Evolutionary conservation across 352 stramenopile genomes (phyloP).

Genomic region (Peronospora tabacina): DNA sequence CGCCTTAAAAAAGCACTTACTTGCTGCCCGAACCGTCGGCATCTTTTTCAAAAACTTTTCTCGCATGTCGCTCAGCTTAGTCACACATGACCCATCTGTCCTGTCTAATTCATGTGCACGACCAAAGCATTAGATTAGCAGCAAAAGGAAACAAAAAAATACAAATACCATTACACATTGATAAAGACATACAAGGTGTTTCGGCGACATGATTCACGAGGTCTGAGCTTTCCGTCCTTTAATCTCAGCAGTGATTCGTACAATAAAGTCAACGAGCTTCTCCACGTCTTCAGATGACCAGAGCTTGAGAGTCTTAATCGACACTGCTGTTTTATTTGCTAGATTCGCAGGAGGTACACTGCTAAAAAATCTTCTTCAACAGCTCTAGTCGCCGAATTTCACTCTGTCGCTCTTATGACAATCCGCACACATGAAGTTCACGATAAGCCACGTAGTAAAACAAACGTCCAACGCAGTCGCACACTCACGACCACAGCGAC

Average conservation of each 20-base stretch:
- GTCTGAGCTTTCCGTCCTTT: constrained; percentile 40
- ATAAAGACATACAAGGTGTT: constrained; percentile 24
- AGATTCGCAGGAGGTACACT: constrained; percentile 32
- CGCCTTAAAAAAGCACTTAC: constrained; percentile 23
- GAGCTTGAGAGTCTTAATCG: constrained; percentile 33
- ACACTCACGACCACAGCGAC: constrained; percentile 18
- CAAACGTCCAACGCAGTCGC: not conserved
- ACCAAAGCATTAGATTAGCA: constrained; percentile 2
- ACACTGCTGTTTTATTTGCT: constrained; percentile 15
- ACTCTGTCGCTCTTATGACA: constrained; percentile 20
- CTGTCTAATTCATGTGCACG: constrained; percentile 25
- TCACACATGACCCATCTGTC: constrained; percentile 43
- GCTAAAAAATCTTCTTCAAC: constrained; percentile 43
- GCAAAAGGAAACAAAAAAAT: not conserved
- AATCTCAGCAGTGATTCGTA: constrained; percentile 53
- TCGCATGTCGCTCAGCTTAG: constrained; percentile 57
- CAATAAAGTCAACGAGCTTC: constrained; percentile 46
- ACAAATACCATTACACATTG: not conserved
- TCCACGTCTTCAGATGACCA: constrained; percentile 55
- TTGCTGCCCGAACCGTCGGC: constrained; percentile 31
- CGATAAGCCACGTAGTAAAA: not conserved
- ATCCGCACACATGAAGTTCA: not conserved
- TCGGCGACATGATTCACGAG: constrained; percentile 27
- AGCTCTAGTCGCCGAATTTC: constrained; percentile 29
- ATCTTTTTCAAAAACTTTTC: constrained; percentile 39